Percentiles rank a stretch among this genome's conserved stretches.
phyloP scores from a whole-genome alignment of 768 basidiomycete species.

The Leccinum uliginosum region DNA sequence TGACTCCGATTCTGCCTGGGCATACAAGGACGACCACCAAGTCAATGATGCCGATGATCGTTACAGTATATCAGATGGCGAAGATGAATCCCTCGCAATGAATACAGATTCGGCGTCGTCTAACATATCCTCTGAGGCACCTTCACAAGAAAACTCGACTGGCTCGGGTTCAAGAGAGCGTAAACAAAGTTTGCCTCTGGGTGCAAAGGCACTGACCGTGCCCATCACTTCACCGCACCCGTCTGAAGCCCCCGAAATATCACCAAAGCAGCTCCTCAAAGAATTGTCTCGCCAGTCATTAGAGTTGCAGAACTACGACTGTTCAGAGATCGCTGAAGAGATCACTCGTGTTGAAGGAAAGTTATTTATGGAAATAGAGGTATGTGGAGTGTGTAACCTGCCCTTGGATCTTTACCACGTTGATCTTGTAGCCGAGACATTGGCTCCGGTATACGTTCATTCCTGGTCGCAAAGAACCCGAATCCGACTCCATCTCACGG shows the following conservation, averaged over 20 bases:
- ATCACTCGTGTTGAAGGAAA: conserved; percentile 72
- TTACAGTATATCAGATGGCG: conserved; percentile 52
- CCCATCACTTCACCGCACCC: conserved; percentile 26
- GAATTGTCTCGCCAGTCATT: conserved; percentile 57
- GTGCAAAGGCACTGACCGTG: conserved; percentile 40
- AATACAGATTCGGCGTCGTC: conserved; percentile 32
- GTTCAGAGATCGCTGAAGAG: conserved; percentile 75
- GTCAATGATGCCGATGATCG: conserved; percentile 62
- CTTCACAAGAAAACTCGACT: conserved; percentile 21
- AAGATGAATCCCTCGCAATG: conserved; percentile 35
- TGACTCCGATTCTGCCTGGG: conserved; percentile 74
- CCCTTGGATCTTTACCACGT: not conserved
- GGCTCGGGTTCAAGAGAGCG: conserved; percentile 47
- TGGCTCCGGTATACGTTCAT: conserved; percentile 79
- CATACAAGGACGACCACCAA: conserved; percentile 57
- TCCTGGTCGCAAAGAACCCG: conserved; percentile 59
- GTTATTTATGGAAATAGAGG: conserved; percentile 74
- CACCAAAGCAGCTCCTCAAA: conserved; percentile 57
- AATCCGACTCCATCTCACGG: conserved; percentile 64
- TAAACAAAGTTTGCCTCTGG: conserved; percentile 64
- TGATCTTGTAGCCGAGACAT: conserved; percentile 64
- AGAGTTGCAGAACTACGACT: conserved; percentile 52
- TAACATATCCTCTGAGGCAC: conserved; percentile 19
- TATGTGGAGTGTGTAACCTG: conserved; percentile 30
- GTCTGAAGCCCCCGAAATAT: conserved; percentile 35